Percentiles rank a stretch among this genome's conserved stretches.
phyloP scores from a whole-genome alignment of 177 flowering plant genomes.

The Tripterygium wilfordii region DNA sequence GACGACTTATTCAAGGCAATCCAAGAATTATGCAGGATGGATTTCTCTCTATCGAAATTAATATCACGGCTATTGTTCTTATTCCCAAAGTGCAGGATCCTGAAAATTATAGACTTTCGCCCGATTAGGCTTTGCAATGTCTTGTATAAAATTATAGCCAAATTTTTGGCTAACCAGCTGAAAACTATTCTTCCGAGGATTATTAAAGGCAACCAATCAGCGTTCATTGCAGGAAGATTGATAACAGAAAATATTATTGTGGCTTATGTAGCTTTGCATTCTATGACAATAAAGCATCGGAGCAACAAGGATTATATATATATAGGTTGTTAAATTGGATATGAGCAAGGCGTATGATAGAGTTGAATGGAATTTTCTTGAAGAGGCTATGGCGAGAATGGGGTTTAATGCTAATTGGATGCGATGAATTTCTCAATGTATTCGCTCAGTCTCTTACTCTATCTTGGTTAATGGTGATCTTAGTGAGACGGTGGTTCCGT shows the following conservation, averaged over 20 bases:
- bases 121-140: neutral
- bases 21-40: neutral
- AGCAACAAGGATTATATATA: neutral
- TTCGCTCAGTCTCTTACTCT: neutral
- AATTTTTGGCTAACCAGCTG: neutral
- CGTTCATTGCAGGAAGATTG: neutral
- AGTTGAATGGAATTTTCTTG: neutral
- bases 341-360: neutral
- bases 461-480: neutral
- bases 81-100: neutral
- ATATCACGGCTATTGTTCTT: neutral
- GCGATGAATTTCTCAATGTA: neutral
- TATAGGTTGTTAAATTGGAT: neutral
- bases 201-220: neutral
- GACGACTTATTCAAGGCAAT: neutral
- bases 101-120: neutral
- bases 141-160: neutral
- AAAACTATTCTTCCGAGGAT: neutral
- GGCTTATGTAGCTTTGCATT: neutral
- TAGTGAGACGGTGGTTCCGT: neutral
- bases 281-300: neutral
- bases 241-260: neutral
- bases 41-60: neutral
- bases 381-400: neutral
- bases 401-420: neutral